phyloP scores from a whole-genome alignment of 2,329 filamentous ascomycete genomes.

The Pestalotiopsis sp. region DNA sequence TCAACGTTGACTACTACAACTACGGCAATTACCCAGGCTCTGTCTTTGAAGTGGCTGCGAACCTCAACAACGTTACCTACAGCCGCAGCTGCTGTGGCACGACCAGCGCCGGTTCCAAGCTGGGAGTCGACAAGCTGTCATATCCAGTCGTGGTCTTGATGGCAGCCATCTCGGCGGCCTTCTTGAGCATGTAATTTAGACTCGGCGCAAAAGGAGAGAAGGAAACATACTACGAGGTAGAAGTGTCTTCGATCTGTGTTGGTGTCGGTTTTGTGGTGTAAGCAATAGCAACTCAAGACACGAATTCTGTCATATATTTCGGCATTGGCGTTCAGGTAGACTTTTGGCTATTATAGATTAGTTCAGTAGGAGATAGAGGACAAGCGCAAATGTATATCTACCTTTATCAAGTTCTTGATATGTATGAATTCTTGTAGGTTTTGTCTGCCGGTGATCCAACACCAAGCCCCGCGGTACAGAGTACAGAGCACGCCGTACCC shows the following conservation, averaged over 20 bases:
- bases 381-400: background rate
- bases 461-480: too few relatives aligned
- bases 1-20: constrained; percentile 88
- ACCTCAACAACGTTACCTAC: constrained; percentile 74
- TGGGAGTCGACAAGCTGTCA: background rate
- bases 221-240: too few relatives aligned
- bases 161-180: background rate
- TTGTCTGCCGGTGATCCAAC: too few relatives aligned
- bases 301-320: background rate
- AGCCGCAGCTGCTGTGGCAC: constrained; percentile 59
- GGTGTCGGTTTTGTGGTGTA: background rate
- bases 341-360: background rate
- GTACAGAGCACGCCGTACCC: too few relatives aligned
- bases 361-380: background rate
- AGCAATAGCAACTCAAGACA: background rate
- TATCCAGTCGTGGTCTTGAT: background rate
- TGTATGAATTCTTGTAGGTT: too few relatives aligned
- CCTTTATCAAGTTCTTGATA: too few relatives aligned
- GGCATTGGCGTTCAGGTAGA: constrained; percentile 9
- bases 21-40: constrained; percentile 65
- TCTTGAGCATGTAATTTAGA: background rate
- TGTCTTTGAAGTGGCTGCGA: constrained; percentile 74
- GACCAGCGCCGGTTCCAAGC: constrained; percentile 18
- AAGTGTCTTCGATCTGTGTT: background rate
- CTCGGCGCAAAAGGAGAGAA: background rate